These are phyloP conservation scores for Gamsiella multidivaricata DNA, from an alignment of 192 early-diverging fungal species.

Conservation along the genomic window DNA sequence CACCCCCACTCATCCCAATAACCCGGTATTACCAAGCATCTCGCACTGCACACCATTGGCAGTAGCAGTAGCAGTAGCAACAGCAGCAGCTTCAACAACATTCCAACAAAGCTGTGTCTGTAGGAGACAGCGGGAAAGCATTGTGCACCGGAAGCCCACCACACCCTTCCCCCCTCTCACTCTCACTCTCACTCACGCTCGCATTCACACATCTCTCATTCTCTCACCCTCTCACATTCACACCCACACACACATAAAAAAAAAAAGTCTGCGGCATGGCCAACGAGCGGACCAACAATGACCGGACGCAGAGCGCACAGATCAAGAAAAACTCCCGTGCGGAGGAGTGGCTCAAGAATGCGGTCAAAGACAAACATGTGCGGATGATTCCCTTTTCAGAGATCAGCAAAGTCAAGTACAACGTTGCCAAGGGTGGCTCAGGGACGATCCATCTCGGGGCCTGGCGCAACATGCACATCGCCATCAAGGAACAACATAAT, in stretches of 20 bases:
- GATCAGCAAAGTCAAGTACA: slow-evolving; percentile 56
- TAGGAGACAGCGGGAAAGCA: no score
- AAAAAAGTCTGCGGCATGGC: slow-evolving; percentile 16
- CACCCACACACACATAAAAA: neutral
- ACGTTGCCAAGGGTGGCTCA: slow-evolving; percentile 52
- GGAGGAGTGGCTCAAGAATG: slow-evolving; percentile 53
- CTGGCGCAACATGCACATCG: slow-evolving; percentile 54
- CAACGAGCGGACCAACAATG: slow-evolving; percentile 28
- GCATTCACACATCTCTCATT: neutral
- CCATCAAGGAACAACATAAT: slow-evolving; percentile 55
- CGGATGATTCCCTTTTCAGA: slow-evolving; percentile 54
- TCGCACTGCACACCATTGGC: no score
- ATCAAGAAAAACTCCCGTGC: slow-evolving; percentile 50
- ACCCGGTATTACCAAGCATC: no score
- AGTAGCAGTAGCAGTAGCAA: no score
- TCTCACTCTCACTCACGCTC: neutral
- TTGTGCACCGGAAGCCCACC: no score
- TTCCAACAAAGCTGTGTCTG: no score
- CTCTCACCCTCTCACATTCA: neutral
- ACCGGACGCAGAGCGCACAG: slow-evolving; percentile 48
- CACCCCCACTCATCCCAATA: neutral
- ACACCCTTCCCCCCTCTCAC: neutral
- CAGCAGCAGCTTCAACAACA: no score
- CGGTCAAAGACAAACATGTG: slow-evolving; percentile 53
- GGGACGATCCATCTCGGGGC: slow-evolving; percentile 54